Conservation (phyloP, 371 early-diverging fungal species). For the Lichtheimia hyalospora region DNA sequence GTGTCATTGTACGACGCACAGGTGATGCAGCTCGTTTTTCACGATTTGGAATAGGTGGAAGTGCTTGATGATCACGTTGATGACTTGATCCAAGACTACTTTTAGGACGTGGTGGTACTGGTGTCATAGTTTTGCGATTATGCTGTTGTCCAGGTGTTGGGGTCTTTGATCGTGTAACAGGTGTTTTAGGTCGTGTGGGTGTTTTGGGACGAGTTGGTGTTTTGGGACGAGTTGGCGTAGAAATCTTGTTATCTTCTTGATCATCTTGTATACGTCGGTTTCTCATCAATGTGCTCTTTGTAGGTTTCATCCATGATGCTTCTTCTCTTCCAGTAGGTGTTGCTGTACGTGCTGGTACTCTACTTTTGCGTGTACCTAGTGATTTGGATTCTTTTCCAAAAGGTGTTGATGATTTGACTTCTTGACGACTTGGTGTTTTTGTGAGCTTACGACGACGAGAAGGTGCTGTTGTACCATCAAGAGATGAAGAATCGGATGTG, state of each 20-base stretch:
- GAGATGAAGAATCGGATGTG: conserved; percentile 19
- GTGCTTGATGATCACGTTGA: neutral
- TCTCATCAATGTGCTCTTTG: conserved; percentile 27
- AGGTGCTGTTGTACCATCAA: neutral
- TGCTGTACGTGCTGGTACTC: neutral
- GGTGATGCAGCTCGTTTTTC: conserved; percentile 23
- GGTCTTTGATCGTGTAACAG: conserved; percentile 17
- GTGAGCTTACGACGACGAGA: conserved; percentile 1
- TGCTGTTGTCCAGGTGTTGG: conserved; percentile 6
- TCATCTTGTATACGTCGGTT: conserved; percentile 17
- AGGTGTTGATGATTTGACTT: conserved; percentile 1
- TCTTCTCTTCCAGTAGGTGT: conserved; percentile 5
- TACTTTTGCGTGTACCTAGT: conserved; percentile 6
- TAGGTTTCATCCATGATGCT: conserved; percentile 30
- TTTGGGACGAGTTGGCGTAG: conserved; percentile 14
- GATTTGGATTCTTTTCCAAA: conserved; percentile 7
- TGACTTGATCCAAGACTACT: conserved; percentile 30
- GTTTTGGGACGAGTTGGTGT: conserved; percentile 18
- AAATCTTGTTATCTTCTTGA: conserved; percentile 1
- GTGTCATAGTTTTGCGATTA: conserved; percentile 9
- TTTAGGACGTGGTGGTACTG: conserved; percentile 21
- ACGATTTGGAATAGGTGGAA: conserved; percentile 7
- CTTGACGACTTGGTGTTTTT: conserved; percentile 10
- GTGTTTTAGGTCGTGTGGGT: conserved; percentile 9
- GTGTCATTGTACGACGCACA: conserved; percentile 29